Evolutionary conservation across 2,329 filamentous ascomycete species (phyloP).

Genomic region (Leptographium radiaticola): DNA sequence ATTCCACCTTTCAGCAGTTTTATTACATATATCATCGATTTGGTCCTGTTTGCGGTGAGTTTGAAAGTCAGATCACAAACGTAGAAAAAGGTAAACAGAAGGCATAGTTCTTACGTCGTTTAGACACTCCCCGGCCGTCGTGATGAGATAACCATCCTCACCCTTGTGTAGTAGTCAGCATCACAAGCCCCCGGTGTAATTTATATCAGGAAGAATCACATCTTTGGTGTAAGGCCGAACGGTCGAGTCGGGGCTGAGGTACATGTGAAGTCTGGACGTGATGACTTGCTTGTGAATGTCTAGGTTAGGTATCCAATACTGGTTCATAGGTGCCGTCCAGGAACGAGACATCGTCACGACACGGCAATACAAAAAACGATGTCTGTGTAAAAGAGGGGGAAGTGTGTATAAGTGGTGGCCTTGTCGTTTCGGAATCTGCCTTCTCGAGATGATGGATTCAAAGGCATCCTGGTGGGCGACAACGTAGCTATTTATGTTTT

Average conservation of each 20-base stretch:
- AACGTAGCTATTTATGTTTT: too few species aligned
- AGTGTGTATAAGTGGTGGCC: too few species aligned
- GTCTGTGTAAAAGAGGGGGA: too few species aligned
- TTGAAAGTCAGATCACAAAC: background rate
- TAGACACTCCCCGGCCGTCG: constrained; percentile 16
- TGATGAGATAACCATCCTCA: constrained; percentile 46
- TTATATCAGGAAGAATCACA: constrained; percentile 20
- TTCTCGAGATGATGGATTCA: too few species aligned
- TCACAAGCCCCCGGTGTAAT: constrained; percentile 1
- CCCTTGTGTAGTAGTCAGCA: constrained; percentile 29
- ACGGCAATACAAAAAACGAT: too few species aligned
- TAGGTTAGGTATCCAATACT: constrained; percentile 46
- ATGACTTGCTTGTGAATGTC: constrained; percentile 50
- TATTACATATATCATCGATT: constrained; percentile 48
- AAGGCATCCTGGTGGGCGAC: too few species aligned
- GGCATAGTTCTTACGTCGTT: constrained; percentile 36
- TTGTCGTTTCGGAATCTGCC: too few species aligned
- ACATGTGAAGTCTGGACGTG: constrained; percentile 43
- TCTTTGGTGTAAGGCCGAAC: constrained; percentile 43
- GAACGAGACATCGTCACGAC: constrained; percentile 16
- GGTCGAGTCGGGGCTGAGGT: constrained; percentile 44
- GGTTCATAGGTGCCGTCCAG: constrained; percentile 32
- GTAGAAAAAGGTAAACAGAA: background rate
- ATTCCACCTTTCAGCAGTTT: constrained; percentile 46
- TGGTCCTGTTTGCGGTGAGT: constrained; percentile 32